phyloP scores from a whole-genome alignment of 495 filamentous ascomycete species.

The Penicillium atrosanguineum region DNA sequence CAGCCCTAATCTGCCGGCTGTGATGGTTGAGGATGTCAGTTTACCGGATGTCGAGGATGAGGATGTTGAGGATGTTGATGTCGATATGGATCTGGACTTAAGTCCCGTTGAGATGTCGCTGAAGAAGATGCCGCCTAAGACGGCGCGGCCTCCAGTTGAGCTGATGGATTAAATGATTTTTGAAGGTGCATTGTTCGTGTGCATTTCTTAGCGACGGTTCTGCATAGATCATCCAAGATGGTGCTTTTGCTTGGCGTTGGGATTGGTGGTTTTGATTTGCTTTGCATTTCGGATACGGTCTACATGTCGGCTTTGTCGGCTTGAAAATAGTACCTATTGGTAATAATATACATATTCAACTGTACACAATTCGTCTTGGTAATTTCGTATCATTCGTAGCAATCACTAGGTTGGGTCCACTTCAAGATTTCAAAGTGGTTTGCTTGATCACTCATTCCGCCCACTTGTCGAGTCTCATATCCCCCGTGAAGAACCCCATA shows the following conservation, averaged over 20 bases:
- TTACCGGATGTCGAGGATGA: slow-evolving; percentile 45
- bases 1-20: slow-evolving; percentile 77
- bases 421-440: neutral
- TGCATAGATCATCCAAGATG: slow-evolving; percentile 12
- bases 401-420: neutral
- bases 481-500: neutral
- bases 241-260: slow-evolving; percentile 6
- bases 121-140: slow-evolving; percentile 68
- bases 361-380: neutral
- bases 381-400: neutral
- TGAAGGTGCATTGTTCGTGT: slow-evolving; percentile 4
- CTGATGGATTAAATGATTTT: slow-evolving; percentile 60
- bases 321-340: neutral
- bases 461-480: too few relatives aligned
- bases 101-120: slow-evolving; percentile 44
- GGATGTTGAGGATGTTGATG: slow-evolving; percentile 35
- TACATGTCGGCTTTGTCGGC: neutral
- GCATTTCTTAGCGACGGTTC: slow-evolving; percentile 17
- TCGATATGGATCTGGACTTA: slow-evolving; percentile 36
- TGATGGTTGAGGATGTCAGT: slow-evolving; percentile 87
- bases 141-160: slow-evolving; percentile 83
- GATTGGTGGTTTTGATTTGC: neutral
- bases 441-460: neutral
- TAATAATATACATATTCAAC: neutral
- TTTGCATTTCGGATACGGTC: neutral